These are phyloP conservation scores for Xylariaceae sp. DNA, from an alignment of 2,329 filamentous ascomycete genomes.

Conservation along the genomic window DNA sequence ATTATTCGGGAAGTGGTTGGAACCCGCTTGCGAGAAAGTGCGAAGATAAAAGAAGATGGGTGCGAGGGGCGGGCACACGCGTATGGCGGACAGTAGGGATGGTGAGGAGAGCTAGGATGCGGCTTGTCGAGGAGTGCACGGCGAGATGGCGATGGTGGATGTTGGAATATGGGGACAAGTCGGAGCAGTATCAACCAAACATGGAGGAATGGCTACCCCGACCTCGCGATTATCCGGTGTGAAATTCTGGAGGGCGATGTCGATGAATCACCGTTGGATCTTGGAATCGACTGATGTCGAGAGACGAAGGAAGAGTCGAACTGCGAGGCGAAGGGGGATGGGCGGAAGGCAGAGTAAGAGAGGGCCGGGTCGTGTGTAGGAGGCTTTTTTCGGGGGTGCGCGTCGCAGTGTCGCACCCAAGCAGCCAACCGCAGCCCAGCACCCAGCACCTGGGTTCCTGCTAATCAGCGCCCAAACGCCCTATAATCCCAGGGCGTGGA, in stretches of 20 bases:
- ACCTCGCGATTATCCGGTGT: background rate
- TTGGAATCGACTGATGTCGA: background rate
- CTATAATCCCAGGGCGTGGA: too few relatives aligned
- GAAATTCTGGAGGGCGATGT: background rate
- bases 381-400: slow-evolving; percentile 16
- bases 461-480: too few relatives aligned
- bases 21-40: too few relatives aligned
- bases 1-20: too few relatives aligned
- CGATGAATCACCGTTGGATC: background rate
- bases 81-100: too few relatives aligned
- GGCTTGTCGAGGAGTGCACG: slow-evolving; percentile 6
- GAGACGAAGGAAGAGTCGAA: slow-evolving; percentile 1
- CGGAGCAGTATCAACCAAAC: slow-evolving; percentile 4
- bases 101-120: background rate
- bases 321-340: slow-evolving; percentile 10
- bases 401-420: slow-evolving; percentile 14
- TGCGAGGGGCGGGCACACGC: too few relatives aligned
- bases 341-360: slow-evolving; percentile 11
- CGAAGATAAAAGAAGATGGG: too few relatives aligned
- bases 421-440: background rate
- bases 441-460: slow-evolving; percentile 6
- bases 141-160: slow-evolving; percentile 1
- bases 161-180: background rate
- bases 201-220: slow-evolving; percentile 6
- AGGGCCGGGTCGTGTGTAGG: background rate